Percentiles rank a stretch among this genome's conserved stretches.
Evolutionary conservation across 177 flowering plant genomes (phyloP).

Genomic region (Vitis hybrid): DNA sequence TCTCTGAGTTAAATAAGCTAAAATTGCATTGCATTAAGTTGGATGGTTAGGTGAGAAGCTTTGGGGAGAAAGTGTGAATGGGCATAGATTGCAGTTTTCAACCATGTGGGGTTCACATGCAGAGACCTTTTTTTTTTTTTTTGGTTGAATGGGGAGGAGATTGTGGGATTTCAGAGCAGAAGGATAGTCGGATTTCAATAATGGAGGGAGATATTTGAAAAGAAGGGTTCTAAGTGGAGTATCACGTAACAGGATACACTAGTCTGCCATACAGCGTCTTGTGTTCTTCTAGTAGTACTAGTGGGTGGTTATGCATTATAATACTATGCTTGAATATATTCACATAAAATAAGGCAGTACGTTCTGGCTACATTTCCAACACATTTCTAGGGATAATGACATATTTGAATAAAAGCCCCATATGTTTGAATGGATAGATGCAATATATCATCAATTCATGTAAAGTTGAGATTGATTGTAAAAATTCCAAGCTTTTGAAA

Average conservation of each 20-base stretch:
- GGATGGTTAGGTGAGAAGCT: conserved; percentile 12
- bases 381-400: too few species aligned
- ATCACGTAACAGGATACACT: conserved; percentile 8
- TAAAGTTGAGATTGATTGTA: too few species aligned
- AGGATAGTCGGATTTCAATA: conserved; percentile 6
- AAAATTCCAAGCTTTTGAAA: too few species aligned
- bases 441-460: too few species aligned
- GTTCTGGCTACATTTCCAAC: too few species aligned
- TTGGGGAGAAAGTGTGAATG: conserved; percentile 18
- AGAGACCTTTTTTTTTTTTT: background rate
- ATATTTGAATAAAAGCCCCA: too few species aligned
- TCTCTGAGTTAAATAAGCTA: background rate
- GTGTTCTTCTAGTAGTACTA: too few species aligned
- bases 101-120: conserved; percentile 25
- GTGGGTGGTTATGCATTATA: background rate
- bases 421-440: too few species aligned
- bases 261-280: background rate
- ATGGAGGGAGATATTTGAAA: background rate
- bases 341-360: too few species aligned
- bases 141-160: conserved; percentile 9
- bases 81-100: conserved; percentile 16
- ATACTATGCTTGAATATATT: background rate
- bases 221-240: background rate
- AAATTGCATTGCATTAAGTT: conserved; percentile 5
- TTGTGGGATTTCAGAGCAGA: conserved; percentile 20